Base-by-base conservation (phyloP, 805 yeast genomes). In the Teunomyces pallodes region DNA sequence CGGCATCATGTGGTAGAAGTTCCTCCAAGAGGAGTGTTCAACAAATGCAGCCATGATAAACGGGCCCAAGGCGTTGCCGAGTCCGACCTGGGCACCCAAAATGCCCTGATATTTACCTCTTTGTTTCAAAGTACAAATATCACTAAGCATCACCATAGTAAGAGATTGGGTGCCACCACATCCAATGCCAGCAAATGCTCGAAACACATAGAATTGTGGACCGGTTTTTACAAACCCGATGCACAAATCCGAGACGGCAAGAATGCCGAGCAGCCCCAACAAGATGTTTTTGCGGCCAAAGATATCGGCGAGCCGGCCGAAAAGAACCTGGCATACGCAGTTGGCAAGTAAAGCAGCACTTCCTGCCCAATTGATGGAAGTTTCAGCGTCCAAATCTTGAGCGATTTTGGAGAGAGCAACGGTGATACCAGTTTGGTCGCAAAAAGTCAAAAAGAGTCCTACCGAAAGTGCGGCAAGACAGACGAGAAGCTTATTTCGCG, bases 281-380 rank as follows among this genome's bases (percentile, higher is more conserved):
- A 81, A 59, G 7, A 78, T 70, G 9, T 66, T 62, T 46, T 75
- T 74, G 43, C 87, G 65, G 5, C 87, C 86, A 52, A 77, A 69
- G 17, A 87, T 78, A 54, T 87, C 92, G 38, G 86, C 78, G 29
- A 86, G 67, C 49, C 84, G 79, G 4, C 92, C 94, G 47, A 82
- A 84, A 24, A 87, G 61, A 0, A 90, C 91, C 64, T 86, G 91
- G 62, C 85, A 84, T 1, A 87, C 87, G 3, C 88, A 79, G 51
- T 81, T 82, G 1, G 91, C 83, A 27, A 87, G 66, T 29, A 87
- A 68, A 46, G 84, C 82, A 0, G 87, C 79, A 0, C 90, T 81
- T 3, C 90, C 90, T 2, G 86, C 84, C 91, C 92, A 86, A 28
- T 59, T 56, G 47, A 60, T 59, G 39, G 60, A 49, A 30, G 55